A percentile compares a stretch with the other conserved stretches of the same genome.
phyloP scores from a whole-genome alignment of 1,284 basidiomycete genomes.

The Chalciporus piperatoides region DNA sequence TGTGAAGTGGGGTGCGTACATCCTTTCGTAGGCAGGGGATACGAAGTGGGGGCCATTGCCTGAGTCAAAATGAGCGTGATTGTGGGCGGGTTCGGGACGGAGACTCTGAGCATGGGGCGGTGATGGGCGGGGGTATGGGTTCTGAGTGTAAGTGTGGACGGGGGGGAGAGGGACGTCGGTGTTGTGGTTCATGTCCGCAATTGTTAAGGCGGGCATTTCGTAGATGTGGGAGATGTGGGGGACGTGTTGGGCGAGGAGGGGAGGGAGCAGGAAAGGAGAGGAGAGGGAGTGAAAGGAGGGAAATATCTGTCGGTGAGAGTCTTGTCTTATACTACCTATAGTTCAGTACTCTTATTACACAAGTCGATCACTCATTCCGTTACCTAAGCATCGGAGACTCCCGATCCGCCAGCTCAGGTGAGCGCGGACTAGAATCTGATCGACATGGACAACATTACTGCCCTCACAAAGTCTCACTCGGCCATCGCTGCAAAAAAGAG shows the following conservation, averaged over 20 bases:
- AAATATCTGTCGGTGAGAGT: conserved; percentile 38
- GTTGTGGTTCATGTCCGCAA: conserved; percentile 8
- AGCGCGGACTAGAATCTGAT: background rate
- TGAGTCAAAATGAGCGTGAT: conserved; percentile 35
- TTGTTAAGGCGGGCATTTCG: conserved; percentile 30
- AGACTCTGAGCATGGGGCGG: conserved; percentile 16
- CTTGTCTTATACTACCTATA: conserved; percentile 32
- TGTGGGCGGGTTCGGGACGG: conserved; percentile 17
- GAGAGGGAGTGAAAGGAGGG: conserved; percentile 19
- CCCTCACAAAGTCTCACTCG: conserved; percentile 58
- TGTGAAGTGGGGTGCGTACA: conserved; percentile 12
- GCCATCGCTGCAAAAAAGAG: conserved; percentile 60
- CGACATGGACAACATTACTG: conserved; percentile 44
- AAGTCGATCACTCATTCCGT: conserved; percentile 29
- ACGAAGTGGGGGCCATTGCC: conserved; percentile 4
- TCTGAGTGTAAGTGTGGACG: conserved; percentile 2
- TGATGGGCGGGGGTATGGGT: conserved; percentile 25
- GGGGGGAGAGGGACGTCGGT: background rate
- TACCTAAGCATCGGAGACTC: conserved; percentile 28
- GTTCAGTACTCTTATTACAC: too few species aligned
- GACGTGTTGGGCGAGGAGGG: conserved; percentile 5
- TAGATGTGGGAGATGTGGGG: background rate
- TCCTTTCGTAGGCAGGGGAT: conserved; percentile 20
- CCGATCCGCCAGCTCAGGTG: conserved; percentile 20
- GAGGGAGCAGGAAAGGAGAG: background rate